Conservation (phyloP, 169 alveolate genomes). For the Neospora caninum region DNA sequence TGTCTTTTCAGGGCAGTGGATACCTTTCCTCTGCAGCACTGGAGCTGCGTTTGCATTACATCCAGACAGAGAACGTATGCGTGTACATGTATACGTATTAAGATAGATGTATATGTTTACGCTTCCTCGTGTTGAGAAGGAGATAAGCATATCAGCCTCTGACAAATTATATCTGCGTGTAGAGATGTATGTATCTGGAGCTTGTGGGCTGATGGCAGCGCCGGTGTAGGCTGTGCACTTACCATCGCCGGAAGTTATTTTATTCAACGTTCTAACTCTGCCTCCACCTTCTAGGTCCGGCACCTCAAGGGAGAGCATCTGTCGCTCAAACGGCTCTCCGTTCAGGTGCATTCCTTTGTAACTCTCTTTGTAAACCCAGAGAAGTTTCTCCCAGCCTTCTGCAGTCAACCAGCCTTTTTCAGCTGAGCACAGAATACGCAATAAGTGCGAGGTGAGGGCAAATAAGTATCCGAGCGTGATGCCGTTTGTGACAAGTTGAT, state of each 20-base stretch:
- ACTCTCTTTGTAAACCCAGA: conserved; percentile 26
- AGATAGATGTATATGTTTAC: too few relatives aligned
- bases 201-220: too few relatives aligned
- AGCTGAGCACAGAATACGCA: neutral
- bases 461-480: neutral
- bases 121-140: too few relatives aligned
- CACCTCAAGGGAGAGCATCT: conserved; percentile 32
- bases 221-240: neutral
- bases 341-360: neutral
- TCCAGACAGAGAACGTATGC: too few relatives aligned
- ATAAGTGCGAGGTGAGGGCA: neutral
- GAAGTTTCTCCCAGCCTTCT: conserved; percentile 42
- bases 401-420: conserved; percentile 40
- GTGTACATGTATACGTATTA: too few relatives aligned
- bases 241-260: neutral
- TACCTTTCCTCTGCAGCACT: too few relatives aligned
- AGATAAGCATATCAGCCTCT: too few relatives aligned
- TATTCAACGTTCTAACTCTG: neutral
- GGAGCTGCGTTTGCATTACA: too few relatives aligned
- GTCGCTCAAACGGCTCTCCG: conserved; percentile 5
- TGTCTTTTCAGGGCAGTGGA: too few relatives aligned
- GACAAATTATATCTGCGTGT: too few relatives aligned
- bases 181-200: too few relatives aligned
- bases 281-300: conserved; percentile 52
- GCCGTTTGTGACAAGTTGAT: neutral